These are phyloP conservation scores for Pinus taeda DNA, from an alignment of 75 land plant genomes.

Conservation along the genomic window DNA sequence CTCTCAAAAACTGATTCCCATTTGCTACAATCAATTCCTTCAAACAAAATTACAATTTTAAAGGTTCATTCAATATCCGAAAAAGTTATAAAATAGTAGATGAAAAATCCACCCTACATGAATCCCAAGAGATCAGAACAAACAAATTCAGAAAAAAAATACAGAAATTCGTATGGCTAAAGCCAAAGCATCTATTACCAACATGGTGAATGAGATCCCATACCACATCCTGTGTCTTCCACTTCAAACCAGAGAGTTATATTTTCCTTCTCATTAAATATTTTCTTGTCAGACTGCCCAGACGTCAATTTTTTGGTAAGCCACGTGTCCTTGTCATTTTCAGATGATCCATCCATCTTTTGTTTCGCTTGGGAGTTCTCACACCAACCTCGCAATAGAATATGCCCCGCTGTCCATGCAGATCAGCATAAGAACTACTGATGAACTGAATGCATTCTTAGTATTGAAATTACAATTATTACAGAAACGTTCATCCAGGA, in stretches of 20 bases:
- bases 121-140: neutral
- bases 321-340: constrained; percentile 5
- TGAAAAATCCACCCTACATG: neutral
- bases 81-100: neutral
- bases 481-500: too few species aligned
- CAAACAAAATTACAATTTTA: neutral
- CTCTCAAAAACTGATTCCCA: constrained; percentile 87
- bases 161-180: neutral
- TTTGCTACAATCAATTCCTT: constrained; percentile 75
- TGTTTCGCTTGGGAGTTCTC: constrained; percentile 14
- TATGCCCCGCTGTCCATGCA: constrained; percentile 56
- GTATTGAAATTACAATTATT: too few species aligned
- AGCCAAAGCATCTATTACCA: neutral
- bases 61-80: neutral
- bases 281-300: neutral
- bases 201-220: neutral
- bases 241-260: constrained; percentile 72
- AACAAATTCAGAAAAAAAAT: neutral
- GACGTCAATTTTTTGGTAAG: neutral
- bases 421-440: neutral
- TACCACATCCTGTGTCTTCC: constrained; percentile 89
- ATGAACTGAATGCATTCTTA: too few species aligned
- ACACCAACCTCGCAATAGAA: constrained; percentile 72
- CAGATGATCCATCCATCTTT: neutral
- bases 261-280: constrained; percentile 9